phyloP scores from a whole-genome alignment of 179 eudicot species.

The Pouteria campechiana region DNA sequence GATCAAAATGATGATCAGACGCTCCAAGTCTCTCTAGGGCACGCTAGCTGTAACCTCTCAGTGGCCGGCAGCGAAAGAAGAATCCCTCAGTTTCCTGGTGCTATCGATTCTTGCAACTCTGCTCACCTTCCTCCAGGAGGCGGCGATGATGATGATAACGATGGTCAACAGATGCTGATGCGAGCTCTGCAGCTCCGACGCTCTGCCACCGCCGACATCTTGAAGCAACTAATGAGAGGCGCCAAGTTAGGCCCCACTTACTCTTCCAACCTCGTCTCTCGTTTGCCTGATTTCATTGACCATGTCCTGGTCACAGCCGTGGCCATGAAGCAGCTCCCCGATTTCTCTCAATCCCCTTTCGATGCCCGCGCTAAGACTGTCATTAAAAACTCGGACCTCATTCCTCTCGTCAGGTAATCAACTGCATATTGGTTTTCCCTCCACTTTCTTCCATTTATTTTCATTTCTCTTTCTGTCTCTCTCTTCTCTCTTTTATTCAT shows the following conservation, averaged over 20 bases:
- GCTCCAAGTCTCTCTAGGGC: conserved; percentile 5
- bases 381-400: conserved; percentile 50
- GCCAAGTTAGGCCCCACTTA: conserved; percentile 90
- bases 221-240: conserved; percentile 53
- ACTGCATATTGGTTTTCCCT: too few species aligned
- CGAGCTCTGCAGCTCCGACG: conserved; percentile 75
- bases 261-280: conserved; percentile 38
- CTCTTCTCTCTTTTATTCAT: too few species aligned
- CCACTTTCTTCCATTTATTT: too few species aligned
- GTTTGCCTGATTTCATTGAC: conserved; percentile 44
- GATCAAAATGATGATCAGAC: conserved; percentile 3
- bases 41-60: conserved; percentile 30
- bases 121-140: conserved; percentile 30
- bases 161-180: conserved; percentile 39
- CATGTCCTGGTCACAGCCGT: conserved; percentile 76
- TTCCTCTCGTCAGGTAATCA: conserved; percentile 71
- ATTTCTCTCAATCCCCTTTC: conserved; percentile 38
- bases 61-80: too few species aligned
- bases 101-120: conserved; percentile 30
- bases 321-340: conserved; percentile 45
- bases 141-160: conserved; percentile 15
- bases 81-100: conserved; percentile 75
- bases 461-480: too few species aligned
- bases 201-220: conserved; percentile 52
- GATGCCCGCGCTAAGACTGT: conserved; percentile 60